Conservation (phyloP, 2,329 filamentous ascomycete species). For the Diplodia seriata region DNA sequence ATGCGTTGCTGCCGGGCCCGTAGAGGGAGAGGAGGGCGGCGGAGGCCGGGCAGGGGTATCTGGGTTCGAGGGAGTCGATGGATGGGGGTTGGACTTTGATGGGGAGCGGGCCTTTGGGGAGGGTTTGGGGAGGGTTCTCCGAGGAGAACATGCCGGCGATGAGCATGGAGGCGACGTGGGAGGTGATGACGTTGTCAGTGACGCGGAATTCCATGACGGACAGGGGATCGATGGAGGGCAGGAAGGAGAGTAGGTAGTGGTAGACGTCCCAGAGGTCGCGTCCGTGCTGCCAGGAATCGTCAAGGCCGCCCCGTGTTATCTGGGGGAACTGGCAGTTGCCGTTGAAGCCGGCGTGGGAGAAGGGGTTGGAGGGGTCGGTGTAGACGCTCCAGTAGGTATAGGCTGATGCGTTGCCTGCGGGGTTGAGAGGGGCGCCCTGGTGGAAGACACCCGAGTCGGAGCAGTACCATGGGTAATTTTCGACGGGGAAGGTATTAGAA, state of each 20-base stretch:
- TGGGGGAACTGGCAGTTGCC: constrained; percentile 83
- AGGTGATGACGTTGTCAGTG: constrained; percentile 83
- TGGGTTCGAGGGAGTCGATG: constrained; percentile 76
- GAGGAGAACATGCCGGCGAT: constrained; percentile 71
- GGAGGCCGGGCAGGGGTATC: constrained; percentile 69
- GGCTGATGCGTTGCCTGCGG: constrained; percentile 57
- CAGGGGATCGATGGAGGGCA: constrained; percentile 52
- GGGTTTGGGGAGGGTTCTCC: constrained; percentile 31
- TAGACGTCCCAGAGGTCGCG: constrained; percentile 80
- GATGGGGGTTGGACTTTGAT: constrained; percentile 59
- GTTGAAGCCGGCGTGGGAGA: constrained; percentile 69
- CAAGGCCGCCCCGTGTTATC: constrained; percentile 73
- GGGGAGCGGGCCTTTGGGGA: constrained; percentile 37
- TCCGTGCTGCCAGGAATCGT: constrained; percentile 78
- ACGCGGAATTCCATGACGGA: constrained; percentile 69
- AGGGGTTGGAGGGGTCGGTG: constrained; percentile 69
- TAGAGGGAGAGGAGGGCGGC: constrained; percentile 53
- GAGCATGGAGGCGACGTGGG: constrained; percentile 78
- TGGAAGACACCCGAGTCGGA: constrained; percentile 73
- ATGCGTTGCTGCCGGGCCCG: constrained; percentile 53
- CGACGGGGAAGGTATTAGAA: constrained; percentile 76
- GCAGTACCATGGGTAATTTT: constrained; percentile 76
- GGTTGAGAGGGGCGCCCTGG: constrained; percentile 66
- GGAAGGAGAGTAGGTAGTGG: constrained; percentile 69
- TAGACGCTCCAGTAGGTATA: constrained; percentile 71